Evolutionary conservation across 2,329 filamentous ascomycete species (phyloP).

Genomic region (Pseudodiploospora longispora): DNA sequence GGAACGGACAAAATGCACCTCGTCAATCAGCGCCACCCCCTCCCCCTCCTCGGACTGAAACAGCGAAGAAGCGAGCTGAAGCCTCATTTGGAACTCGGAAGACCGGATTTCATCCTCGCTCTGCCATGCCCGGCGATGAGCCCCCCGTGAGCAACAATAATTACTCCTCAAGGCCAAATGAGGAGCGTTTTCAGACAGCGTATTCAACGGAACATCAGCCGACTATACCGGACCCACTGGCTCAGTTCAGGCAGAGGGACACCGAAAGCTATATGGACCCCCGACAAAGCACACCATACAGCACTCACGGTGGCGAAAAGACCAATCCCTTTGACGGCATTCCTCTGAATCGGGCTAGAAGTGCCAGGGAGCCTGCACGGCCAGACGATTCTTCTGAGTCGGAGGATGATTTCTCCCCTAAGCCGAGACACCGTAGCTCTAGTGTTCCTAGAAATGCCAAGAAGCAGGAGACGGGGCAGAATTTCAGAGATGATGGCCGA

Average conservation of each 20-base stretch:
- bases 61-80: conserved; percentile 44
- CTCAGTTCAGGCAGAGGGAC: conserved; percentile 32
- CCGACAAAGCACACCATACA: conserved; percentile 52
- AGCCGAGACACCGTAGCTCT: conserved; percentile 21
- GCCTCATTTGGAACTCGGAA: conserved; percentile 46
- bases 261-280: conserved; percentile 29
- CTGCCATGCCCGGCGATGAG: conserved; percentile 42
- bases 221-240: conserved; percentile 38
- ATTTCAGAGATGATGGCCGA: neutral
- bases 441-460: conserved; percentile 18
- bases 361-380: conserved; percentile 31
- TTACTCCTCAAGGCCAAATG: conserved; percentile 34
- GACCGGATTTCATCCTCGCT: conserved; percentile 41
- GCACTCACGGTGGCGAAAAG: conserved; percentile 49
- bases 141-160: conserved; percentile 42
- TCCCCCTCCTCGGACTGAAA: conserved; percentile 41
- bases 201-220: conserved; percentile 14
- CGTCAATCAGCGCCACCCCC: conserved; percentile 21
- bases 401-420: conserved; percentile 14
- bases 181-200: no score
- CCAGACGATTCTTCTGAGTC: conserved; percentile 16
- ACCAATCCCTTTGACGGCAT: conserved; percentile 47
- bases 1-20: conserved; percentile 17
- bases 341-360: conserved; percentile 36
- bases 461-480: conserved; percentile 6